Evolutionary conservation across 2,329 filamentous ascomycete genomes (phyloP).

Genomic region (Nemania diffusa): DNA sequence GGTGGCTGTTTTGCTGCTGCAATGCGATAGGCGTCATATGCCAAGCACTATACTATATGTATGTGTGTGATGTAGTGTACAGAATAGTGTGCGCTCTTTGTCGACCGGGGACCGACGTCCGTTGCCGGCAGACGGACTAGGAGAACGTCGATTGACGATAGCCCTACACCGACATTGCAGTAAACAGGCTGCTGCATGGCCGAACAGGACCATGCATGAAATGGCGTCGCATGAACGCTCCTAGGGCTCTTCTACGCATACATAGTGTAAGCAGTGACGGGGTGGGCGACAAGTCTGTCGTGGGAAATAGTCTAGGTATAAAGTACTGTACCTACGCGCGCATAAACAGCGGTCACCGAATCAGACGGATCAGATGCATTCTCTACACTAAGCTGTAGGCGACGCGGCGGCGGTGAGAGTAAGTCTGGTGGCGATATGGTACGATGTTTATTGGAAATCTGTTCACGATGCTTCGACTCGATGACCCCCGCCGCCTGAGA

Average conservation of each 20-base stretch:
- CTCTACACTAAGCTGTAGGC: constrained; percentile 18
- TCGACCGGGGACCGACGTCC: constrained; percentile 29
- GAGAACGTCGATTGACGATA: constrained; percentile 16
- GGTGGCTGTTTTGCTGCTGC: constrained; percentile 1
- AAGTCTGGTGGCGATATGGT: constrained; percentile 6
- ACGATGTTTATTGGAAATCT: constrained; percentile 9
- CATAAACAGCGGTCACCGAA: constrained; percentile 36
- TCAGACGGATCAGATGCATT: constrained; percentile 7
- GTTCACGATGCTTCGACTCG: constrained; percentile 18
- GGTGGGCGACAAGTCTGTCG: constrained; percentile 6
- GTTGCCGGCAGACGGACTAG: constrained; percentile 27
- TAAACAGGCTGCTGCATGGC: constrained; percentile 20
- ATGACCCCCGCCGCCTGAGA: constrained; percentile 3
- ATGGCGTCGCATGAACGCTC: constrained; percentile 31
- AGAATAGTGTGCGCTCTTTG: constrained; percentile 10
- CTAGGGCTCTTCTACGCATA: constrained; percentile 1
- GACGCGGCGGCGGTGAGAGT: constrained; percentile 32
- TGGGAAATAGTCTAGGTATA: constrained; percentile 13
- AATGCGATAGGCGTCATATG: constrained; percentile 12
- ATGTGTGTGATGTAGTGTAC: background rate
- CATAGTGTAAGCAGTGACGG: constrained; percentile 1
- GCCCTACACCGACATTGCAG: constrained; percentile 38
- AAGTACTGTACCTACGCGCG: background rate
- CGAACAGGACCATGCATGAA: constrained; percentile 33
- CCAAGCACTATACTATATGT: constrained; percentile 24